Conservation (phyloP, 805 yeast species). For the Yarrowia bubula region DNA sequence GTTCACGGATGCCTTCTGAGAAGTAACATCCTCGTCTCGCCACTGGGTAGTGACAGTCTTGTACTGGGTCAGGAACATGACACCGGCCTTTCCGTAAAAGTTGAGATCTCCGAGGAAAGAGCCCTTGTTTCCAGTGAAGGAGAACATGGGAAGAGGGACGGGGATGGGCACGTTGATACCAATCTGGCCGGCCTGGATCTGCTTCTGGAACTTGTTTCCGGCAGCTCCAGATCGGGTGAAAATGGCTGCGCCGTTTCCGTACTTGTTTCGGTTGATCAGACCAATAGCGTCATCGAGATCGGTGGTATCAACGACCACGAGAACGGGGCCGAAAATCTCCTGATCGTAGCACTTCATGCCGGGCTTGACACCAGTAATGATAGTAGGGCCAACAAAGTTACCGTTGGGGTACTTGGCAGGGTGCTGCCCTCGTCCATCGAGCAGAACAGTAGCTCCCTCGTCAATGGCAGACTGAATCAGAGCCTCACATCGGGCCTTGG, state of each 20-base stretch:
- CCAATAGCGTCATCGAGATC: constrained; percentile 67
- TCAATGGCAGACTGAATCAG: constrained; percentile 58
- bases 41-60: constrained; percentile 72
- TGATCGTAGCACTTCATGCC: constrained; percentile 72
- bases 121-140: constrained; percentile 73
- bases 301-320: constrained; percentile 58
- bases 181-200: constrained; percentile 71
- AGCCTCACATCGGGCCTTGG: constrained; percentile 53
- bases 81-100: constrained; percentile 75
- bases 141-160: constrained; percentile 77
- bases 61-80: constrained; percentile 68
- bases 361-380: constrained; percentile 58
- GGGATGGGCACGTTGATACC: constrained; percentile 80
- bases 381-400: constrained; percentile 71
- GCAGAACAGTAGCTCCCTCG: constrained; percentile 59
- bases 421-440: constrained; percentile 59
- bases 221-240: constrained; percentile 68
- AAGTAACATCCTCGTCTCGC: constrained; percentile 53
- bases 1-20: constrained; percentile 54
- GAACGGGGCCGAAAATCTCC: constrained; percentile 76
- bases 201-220: constrained; percentile 67
- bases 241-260: constrained; percentile 71
- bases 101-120: constrained; percentile 77
- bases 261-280: constrained; percentile 57
- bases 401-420: constrained; percentile 56